Percentiles rank a stretch among this genome's conserved stretches.
These are phyloP conservation scores for Ascomycota sp. DNA, from an alignment of 2,329 filamentous ascomycete species.

Conservation along the genomic window DNA sequence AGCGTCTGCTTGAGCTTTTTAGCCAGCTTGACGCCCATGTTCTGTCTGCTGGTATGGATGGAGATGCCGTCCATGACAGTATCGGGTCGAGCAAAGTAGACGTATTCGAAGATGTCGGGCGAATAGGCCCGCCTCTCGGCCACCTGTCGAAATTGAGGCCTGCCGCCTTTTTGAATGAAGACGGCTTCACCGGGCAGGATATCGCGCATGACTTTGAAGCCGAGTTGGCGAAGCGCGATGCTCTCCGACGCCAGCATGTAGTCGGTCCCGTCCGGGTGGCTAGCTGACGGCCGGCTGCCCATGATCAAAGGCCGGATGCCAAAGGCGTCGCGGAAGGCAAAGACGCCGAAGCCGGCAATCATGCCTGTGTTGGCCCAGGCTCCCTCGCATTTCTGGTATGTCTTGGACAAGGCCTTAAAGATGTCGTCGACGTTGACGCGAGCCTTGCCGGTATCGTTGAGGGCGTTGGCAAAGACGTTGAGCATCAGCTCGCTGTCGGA, in stretches of 20 bases:
- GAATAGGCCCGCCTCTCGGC: constrained; percentile 47
- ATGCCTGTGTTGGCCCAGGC: constrained; percentile 67
- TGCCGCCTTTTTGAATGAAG: constrained; percentile 59
- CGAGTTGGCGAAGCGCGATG: constrained; percentile 62
- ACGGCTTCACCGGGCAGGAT: constrained; percentile 71
- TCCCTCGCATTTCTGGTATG: constrained; percentile 54
- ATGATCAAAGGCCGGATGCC: constrained; percentile 69
- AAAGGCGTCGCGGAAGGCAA: constrained; percentile 40
- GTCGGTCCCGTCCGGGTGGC: constrained; percentile 42
- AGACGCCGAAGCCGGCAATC: constrained; percentile 61
- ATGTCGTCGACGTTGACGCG: constrained; percentile 62
- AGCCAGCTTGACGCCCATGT: constrained; percentile 71
- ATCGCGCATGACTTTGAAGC: constrained; percentile 56
- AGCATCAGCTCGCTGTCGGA: constrained; percentile 57
- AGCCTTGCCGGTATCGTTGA: constrained; percentile 62
- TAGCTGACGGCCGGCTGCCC: constrained; percentile 50
- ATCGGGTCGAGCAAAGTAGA: constrained; percentile 75
- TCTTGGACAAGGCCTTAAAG: constrained; percentile 48
- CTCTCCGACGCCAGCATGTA: constrained; percentile 89
- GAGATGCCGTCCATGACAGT: constrained; percentile 73
- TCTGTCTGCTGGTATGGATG: constrained; percentile 62
- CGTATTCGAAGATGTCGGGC: constrained; percentile 63
- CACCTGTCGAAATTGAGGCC: constrained; percentile 58
- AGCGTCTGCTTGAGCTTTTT: constrained; percentile 48
- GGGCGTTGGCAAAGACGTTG: constrained; percentile 70